These are phyloP conservation scores for Globisporangium yorkense DNA, from an alignment of 352 stramenopile genomes.

Conservation along the genomic window DNA sequence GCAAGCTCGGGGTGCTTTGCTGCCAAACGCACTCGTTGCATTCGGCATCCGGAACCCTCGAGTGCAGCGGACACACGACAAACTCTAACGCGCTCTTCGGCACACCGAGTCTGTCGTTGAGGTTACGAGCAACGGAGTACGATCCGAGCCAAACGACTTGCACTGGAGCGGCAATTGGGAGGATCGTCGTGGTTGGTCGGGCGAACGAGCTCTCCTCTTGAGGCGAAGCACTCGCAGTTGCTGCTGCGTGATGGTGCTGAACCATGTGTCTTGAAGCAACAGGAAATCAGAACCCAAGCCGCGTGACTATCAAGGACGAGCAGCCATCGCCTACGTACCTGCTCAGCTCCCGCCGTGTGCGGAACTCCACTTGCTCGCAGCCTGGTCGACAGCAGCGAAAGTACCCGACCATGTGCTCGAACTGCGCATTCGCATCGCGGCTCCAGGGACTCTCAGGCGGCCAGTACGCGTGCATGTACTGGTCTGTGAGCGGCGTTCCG, in stretches of 20 bases:
- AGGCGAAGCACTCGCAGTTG: neutral
- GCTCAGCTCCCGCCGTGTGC: conserved; percentile 31
- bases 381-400: conserved; percentile 28
- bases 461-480: conserved; percentile 62
- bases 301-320: neutral
- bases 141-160: conserved; percentile 40
- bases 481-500: conserved; percentile 32
- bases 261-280: conserved; percentile 2
- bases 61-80: conserved; percentile 16
- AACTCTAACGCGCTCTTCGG: conserved; percentile 4
- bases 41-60: neutral
- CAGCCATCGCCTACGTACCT: conserved; percentile 10
- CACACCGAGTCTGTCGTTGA: conserved; percentile 31
- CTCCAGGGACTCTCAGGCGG: conserved; percentile 41
- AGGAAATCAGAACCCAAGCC: neutral
- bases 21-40: conserved; percentile 25
- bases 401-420: conserved; percentile 36
- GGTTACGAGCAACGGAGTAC: conserved; percentile 26
- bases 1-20: conserved; percentile 15
- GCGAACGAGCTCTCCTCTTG: neutral
- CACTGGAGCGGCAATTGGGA: neutral
- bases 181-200: neutral
- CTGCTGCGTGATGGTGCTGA: neutral
- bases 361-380: conserved; percentile 36
- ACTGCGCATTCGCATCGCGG: conserved; percentile 17